Conservation (phyloP, 768 basidiomycete genomes). For the Boletus reticulatus region DNA sequence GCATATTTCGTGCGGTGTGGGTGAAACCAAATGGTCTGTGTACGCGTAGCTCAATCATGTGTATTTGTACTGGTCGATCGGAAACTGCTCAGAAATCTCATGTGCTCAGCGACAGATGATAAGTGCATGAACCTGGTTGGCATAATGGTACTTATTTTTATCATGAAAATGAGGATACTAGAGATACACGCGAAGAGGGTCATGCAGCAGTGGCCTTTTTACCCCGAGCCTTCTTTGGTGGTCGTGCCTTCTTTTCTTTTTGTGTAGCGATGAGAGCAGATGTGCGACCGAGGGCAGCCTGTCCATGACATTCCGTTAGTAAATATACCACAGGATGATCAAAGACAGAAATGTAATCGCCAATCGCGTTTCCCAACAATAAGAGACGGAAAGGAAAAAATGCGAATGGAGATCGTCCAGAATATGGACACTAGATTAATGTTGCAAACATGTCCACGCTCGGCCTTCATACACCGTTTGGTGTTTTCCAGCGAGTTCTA, state of each 20-base stretch:
- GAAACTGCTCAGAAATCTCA: not conserved
- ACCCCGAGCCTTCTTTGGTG: constrained; percentile 69
- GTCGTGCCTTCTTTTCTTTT: constrained; percentile 65
- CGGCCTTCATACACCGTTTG: constrained; percentile 70
- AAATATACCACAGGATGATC: constrained; percentile 48
- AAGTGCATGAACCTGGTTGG: not conserved
- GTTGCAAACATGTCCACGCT: constrained; percentile 95
- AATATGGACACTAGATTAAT: constrained; percentile 36
- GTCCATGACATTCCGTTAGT: constrained; percentile 20
- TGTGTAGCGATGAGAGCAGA: constrained; percentile 70
- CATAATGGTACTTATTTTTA: constrained; percentile 14
- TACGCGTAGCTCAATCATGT: constrained; percentile 10
- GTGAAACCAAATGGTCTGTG: not conserved
- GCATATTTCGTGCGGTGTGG: not conserved
- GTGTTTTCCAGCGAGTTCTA: constrained; percentile 86
- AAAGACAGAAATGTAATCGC: constrained; percentile 21
- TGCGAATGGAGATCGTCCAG: constrained; percentile 21
- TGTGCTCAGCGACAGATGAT: not conserved
- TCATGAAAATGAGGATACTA: constrained; percentile 22
- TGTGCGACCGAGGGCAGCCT: constrained; percentile 77
- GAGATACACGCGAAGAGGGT: constrained; percentile 24
- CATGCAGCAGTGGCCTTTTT: constrained; percentile 47
- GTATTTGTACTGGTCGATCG: constrained; percentile 20
- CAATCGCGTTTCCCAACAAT: constrained; percentile 32
- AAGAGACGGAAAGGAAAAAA: constrained; percentile 29